Percentiles rank a stretch among this genome's conserved stretches.
phyloP scores from a whole-genome alignment of 1,284 basidiomycete genomes.

The Ganoderma sinense region DNA sequence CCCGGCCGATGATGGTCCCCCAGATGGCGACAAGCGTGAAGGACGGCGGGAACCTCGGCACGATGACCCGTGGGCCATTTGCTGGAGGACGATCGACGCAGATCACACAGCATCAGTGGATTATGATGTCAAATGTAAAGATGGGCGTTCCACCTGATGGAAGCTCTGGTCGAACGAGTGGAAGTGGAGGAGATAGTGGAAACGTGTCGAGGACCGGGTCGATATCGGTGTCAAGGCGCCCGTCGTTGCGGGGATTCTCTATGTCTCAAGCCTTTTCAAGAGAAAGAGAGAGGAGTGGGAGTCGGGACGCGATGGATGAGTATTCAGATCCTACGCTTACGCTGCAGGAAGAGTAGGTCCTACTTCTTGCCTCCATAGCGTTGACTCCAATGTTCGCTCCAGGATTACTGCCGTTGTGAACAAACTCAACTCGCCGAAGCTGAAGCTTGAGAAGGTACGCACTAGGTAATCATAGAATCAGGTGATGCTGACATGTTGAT shows the following conservation, averaged over 20 bases:
- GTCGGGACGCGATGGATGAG: slow-evolving; percentile 49
- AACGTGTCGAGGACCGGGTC: slow-evolving; percentile 42
- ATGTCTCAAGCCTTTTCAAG: slow-evolving; percentile 23
- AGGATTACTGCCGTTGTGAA: slow-evolving; percentile 84
- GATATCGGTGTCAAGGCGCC: slow-evolving; percentile 34
- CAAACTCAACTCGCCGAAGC: slow-evolving; percentile 73
- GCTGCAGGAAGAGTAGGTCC: slow-evolving; percentile 81
- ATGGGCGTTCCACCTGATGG: slow-evolving; percentile 58
- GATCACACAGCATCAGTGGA: slow-evolving; percentile 75
- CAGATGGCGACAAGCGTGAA: slow-evolving; percentile 22
- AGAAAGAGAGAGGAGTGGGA: slow-evolving; percentile 47
- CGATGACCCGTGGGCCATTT: slow-evolving; percentile 65
- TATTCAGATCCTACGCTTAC: slow-evolving; percentile 59
- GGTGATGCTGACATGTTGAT: slow-evolving; percentile 5
- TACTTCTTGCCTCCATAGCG: not conserved
- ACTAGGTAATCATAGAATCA: slow-evolving; percentile 15
- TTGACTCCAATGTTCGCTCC: slow-evolving; percentile 6
- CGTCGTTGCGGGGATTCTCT: slow-evolving; percentile 30
- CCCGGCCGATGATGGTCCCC: slow-evolving; percentile 17
- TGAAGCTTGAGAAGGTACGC: slow-evolving; percentile 84
- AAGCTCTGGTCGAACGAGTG: slow-evolving; percentile 52
- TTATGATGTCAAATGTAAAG: slow-evolving; percentile 64
- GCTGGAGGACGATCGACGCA: slow-evolving; percentile 55
- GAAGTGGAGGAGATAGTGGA: slow-evolving; percentile 56
- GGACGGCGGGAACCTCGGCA: slow-evolving; percentile 44